Percentiles rank a stretch among this genome's conserved stretches.
Evolutionary conservation across 2,329 filamentous ascomycete species (phyloP).

Genomic region (Fonsecaea monophora): DNA sequence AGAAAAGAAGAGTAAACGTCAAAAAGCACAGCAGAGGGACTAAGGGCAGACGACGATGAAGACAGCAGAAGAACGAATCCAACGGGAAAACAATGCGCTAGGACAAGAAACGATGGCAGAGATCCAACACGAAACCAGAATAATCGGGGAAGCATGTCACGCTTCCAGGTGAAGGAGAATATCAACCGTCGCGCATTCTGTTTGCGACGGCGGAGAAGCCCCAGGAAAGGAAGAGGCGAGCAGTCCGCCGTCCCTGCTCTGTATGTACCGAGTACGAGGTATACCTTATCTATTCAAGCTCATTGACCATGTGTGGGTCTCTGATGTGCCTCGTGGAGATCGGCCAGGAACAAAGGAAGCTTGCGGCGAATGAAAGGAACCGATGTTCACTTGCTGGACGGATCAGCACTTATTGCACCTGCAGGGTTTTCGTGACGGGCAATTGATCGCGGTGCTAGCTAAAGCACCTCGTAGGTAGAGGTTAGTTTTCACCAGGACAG

Average conservation of each 20-base stretch:
- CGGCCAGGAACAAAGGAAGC: constrained; percentile 15
- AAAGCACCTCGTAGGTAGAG: neutral
- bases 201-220: neutral
- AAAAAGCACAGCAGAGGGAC: neutral
- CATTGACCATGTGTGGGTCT: neutral
- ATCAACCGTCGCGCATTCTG: neutral
- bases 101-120: too few relatives aligned
- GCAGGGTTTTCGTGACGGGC: constrained; percentile 5
- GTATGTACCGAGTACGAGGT: neutral
- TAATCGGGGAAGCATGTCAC: neutral
- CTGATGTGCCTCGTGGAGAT: constrained; percentile 3
- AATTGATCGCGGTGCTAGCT: neutral
- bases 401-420: neutral
- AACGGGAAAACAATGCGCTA: too few relatives aligned
- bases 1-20: neutral
- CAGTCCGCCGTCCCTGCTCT: neutral
- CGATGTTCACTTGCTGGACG: neutral
- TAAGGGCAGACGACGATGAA: neutral
- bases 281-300: neutral
- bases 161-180: neutral
- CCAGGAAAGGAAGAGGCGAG: neutral
- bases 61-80: neutral
- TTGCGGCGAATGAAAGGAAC: constrained; percentile 22
- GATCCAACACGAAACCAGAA: neutral
- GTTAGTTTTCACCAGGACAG: neutral